phyloP scores from a whole-genome alignment of 2,329 filamentous ascomycete genomes.

The Polytolypa hystricis region DNA sequence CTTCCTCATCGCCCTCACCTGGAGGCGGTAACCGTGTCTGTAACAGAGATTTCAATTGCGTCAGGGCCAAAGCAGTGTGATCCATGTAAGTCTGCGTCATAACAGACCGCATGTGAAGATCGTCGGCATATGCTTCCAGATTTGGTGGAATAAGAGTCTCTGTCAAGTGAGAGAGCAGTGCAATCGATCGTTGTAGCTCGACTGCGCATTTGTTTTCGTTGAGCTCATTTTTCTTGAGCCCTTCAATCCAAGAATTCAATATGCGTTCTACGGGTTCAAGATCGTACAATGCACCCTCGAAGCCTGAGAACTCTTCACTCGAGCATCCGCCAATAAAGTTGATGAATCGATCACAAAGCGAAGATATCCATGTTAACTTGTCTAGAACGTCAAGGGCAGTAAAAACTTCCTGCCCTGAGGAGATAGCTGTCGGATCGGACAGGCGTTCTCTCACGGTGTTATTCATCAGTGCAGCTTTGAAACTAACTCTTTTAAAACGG shows the following conservation, averaged over 20 bases:
- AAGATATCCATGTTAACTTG: conserved; percentile 72
- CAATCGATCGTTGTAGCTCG: conserved; percentile 73
- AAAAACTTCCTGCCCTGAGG: conserved; percentile 63
- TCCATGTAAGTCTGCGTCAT: conserved; percentile 76
- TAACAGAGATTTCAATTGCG: conserved; percentile 53
- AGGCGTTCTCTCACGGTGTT: conserved; percentile 70
- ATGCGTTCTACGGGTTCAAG: conserved; percentile 84
- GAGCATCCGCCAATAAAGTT: conserved; percentile 70
- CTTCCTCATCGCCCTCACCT: conserved; percentile 59
- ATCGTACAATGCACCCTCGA: conserved; percentile 72
- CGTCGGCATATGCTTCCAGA: conserved; percentile 63
- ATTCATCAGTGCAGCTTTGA: conserved; percentile 73
- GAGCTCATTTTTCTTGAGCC: conserved; percentile 69
- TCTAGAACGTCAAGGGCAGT: conserved; percentile 71
- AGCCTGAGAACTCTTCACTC: conserved; percentile 64
- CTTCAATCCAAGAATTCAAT: conserved; percentile 79
- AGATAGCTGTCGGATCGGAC: conserved; percentile 54
- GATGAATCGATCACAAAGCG: conserved; percentile 75
- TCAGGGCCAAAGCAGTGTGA: conserved; percentile 58
- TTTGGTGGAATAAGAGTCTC: conserved; percentile 65
- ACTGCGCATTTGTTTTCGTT: conserved; percentile 72
- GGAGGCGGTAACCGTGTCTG: conserved; percentile 50
- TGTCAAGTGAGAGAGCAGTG: conserved; percentile 74
- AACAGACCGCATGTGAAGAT: conserved; percentile 64
- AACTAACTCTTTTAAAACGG: conserved; percentile 74